These are phyloP conservation scores for Pythium volutum DNA, from an alignment of 352 stramenopile genomes.

Conservation along the genomic window DNA sequence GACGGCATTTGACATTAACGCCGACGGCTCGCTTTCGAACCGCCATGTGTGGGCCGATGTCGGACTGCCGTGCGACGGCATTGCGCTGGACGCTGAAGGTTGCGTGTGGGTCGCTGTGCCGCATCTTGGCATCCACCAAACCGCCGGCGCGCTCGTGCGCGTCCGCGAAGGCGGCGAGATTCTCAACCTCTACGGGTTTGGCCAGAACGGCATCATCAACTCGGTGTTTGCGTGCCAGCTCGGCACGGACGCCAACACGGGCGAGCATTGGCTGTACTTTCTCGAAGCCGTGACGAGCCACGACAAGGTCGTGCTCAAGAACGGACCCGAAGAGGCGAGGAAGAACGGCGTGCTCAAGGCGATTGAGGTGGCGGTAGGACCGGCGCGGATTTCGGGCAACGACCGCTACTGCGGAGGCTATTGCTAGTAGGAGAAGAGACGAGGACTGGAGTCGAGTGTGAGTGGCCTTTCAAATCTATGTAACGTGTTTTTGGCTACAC, in stretches of 20 bases:
- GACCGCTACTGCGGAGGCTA: conserved; percentile 61
- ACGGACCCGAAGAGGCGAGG: conserved; percentile 28
- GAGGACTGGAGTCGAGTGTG: too few species aligned
- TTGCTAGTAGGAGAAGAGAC: too few species aligned
- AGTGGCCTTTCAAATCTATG: too few species aligned
- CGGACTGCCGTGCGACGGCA: conserved; percentile 48
- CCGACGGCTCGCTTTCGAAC: conserved; percentile 46
- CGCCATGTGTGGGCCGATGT: conserved; percentile 52
- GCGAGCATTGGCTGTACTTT: conserved; percentile 61
- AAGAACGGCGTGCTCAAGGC: conserved; percentile 44
- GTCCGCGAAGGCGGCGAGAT: conserved; percentile 56
- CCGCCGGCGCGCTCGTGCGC: conserved; percentile 44
- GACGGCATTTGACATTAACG: conserved; percentile 59
- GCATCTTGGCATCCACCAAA: conserved; percentile 49
- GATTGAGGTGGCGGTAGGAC: conserved; percentile 50
- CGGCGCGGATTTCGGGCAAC: conserved; percentile 34
- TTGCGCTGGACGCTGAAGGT: conserved; percentile 61
- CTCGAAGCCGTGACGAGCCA: conserved; percentile 42
- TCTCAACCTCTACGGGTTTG: conserved; percentile 53
- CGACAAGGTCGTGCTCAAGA: conserved; percentile 41
- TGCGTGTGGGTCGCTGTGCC: conserved; percentile 61
- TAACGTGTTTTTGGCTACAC: too few species aligned
- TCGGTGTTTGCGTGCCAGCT: conserved; percentile 62
- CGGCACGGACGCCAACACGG: conserved; percentile 40
- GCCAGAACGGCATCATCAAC: conserved; percentile 48